Evolutionary conservation across 306 rosid species (phyloP), one percentile per base, ranked within the genome.

Genomic region (Dalbergia cultrata): DNA sequence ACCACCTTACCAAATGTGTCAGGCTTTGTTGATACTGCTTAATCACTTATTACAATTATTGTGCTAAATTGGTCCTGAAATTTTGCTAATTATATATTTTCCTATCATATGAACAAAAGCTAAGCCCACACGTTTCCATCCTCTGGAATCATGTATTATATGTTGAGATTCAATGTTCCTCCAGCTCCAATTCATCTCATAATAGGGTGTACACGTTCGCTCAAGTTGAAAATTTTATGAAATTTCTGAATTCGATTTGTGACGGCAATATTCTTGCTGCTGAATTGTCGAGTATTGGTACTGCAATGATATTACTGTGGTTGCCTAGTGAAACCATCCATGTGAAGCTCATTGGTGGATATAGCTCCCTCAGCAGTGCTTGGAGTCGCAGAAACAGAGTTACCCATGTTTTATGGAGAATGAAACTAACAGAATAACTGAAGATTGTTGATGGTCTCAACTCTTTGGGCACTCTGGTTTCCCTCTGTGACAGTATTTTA

Each of bases 321-420:
- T 4, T 39, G 16, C 56, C 33, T 13, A 26, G 31, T 26, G 31
- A 26, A 26, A 26, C 3, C 31, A 26, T 21, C 14, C 11, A 18
- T 17, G 62, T 8, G 62, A 57, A 18, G 11, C 31, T 57, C 11
- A 18, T 9, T 57, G 26, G 10, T 57, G 13, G 9, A 4, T 52
- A 5, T 26, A 59, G 39, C 65, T 22, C 26, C 37, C n/a, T 52
- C 58, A 11, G 73, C 39, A 69, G 13, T 11, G 39, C 8, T 13
- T 47, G 43, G 13, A 69, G 47, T 7, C 12, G 8, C 6, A 31
- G 13, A 45, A 12, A 6, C 73, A 67, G 26, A 72, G 62, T 43
- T 14, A 21, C 45, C 58, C 70, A 61, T 39, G 67, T 75, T 75
- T 62, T 45, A 47, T 10, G 58, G 17, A 16, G 60, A 60, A 53